A percentile compares a stretch with the other conserved stretches of the same genome.
phyloP scores from a whole-genome alignment of 148 eudicot species.

The Rhododendron henanense region DNA sequence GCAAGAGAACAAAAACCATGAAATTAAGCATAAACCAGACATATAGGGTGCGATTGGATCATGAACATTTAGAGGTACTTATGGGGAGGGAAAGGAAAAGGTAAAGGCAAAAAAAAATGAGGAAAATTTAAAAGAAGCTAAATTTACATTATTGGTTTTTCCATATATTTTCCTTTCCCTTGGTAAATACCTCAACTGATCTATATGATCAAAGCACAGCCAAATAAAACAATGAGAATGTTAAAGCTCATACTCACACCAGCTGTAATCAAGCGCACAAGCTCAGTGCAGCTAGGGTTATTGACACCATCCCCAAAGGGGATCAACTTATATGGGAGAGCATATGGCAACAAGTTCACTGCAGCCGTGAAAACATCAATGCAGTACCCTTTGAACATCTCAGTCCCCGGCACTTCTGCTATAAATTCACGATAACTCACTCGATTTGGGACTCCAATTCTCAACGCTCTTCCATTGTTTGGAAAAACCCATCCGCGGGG shows the following conservation, averaged over 20 bases:
- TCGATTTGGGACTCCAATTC: slow-evolving; percentile 72
- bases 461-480: slow-evolving; percentile 44
- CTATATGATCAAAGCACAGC: not conserved
- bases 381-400: slow-evolving; percentile 57
- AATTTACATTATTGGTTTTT: not conserved
- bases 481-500: slow-evolving; percentile 91
- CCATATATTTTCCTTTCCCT: no score
- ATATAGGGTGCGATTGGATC: slow-evolving; percentile 22
- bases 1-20: not conserved
- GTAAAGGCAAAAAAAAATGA: not conserved
- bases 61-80: not conserved
- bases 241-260: slow-evolving; percentile 45
- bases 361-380: slow-evolving; percentile 74
- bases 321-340: slow-evolving; percentile 56
- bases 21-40: not conserved
- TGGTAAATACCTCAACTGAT: not conserved
- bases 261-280: slow-evolving; percentile 36
- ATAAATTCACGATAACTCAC: slow-evolving; percentile 52
- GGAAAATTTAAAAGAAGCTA: no score
- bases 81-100: not conserved
- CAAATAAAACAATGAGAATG: not conserved
- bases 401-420: slow-evolving; percentile 30
- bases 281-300: slow-evolving; percentile 57
- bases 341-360: slow-evolving; percentile 61
- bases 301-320: slow-evolving; percentile 52